These are phyloP conservation scores for Tetraselmis chui DNA, from an alignment of 139 green algal genomes.

Conservation along the genomic window DNA sequence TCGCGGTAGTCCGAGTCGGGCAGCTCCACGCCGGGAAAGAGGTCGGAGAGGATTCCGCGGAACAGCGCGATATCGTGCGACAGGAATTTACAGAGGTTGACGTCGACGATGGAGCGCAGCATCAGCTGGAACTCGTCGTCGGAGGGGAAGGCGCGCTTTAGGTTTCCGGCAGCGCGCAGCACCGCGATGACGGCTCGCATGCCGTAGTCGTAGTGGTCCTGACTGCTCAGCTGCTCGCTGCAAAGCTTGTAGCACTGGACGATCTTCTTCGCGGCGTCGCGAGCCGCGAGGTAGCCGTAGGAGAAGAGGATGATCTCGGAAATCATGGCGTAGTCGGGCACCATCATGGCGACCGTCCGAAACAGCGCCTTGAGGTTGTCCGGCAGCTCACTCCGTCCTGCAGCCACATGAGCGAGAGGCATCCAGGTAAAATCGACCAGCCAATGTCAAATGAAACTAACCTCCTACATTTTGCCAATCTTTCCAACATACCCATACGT, in stretches of 20 bases:
- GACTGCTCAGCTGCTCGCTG: conserved; percentile 34
- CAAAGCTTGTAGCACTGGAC: conserved; percentile 35
- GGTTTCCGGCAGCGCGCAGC: conserved; percentile 32
- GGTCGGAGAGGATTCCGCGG: conserved; percentile 48
- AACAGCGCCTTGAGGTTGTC: conserved; percentile 45
- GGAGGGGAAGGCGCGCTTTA: conserved; percentile 33
- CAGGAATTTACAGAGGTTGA: conserved; percentile 51
- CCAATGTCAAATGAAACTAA: too few species aligned
- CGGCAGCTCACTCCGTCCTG: conserved; percentile 36
- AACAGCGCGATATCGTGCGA: conserved; percentile 27
- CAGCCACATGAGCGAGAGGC: too few species aligned
- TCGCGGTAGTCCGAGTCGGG: conserved; percentile 35
- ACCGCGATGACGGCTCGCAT: conserved; percentile 39
- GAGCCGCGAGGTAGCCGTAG: conserved; percentile 32
- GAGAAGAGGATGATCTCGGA: conserved; percentile 35
- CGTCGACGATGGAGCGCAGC: conserved; percentile 41
- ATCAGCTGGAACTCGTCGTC: conserved; percentile 42
- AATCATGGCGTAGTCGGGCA: conserved; percentile 44
- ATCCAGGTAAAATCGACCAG: too few species aligned
- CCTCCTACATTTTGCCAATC: too few species aligned
- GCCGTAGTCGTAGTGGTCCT: conserved; percentile 44
- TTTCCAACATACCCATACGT: too few species aligned
- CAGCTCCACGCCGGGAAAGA: conserved; percentile 59
- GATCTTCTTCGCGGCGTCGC: conserved; percentile 33
- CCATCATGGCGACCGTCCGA: conserved; percentile 44